These are phyloP conservation scores for Phytophthora palmivora DNA, from an alignment of 352 stramenopile species.

Conservation along the genomic window DNA sequence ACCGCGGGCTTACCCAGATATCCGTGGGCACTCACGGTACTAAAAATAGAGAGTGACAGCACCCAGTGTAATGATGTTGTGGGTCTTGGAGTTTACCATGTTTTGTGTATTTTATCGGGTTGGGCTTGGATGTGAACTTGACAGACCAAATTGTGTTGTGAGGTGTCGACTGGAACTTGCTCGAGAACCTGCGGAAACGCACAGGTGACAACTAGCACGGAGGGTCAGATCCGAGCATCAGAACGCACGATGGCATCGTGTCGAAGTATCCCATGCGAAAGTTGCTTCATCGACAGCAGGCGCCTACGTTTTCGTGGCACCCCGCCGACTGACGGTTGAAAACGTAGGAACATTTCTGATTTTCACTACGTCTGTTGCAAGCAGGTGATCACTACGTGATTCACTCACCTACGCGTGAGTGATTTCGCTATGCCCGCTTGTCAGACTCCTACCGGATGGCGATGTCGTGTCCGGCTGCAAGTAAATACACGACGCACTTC, in stretches of 20 bases:
- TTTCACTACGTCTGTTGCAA: conserved; percentile 11
- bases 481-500: conserved; percentile 12
- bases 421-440: background rate
- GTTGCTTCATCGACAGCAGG: conserved; percentile 32
- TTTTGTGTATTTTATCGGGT: background rate
- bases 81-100: conserved; percentile 25
- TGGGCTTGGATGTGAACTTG: conserved; percentile 10
- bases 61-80: conserved; percentile 10
- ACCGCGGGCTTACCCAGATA: conserved; percentile 38
- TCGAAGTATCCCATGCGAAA: conserved; percentile 18
- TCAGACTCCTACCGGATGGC: background rate
- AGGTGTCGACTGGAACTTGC: conserved; percentile 7
- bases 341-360: conserved; percentile 33
- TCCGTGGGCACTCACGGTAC: conserved; percentile 39
- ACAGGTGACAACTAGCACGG: background rate
- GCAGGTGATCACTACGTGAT: background rate
- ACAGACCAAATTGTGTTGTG: conserved; percentile 33
- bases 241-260: conserved; percentile 13
- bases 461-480: conserved; percentile 12
- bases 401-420: no score
- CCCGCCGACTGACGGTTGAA: conserved; percentile 16
- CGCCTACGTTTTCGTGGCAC: conserved; percentile 17
- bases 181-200: background rate
- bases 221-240: conserved; percentile 16
- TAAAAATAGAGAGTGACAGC: conserved; percentile 19